Evolutionary conservation across 192 early-diverging fungal genomes (phyloP).

Genomic region (Oehlia diaphana): DNA sequence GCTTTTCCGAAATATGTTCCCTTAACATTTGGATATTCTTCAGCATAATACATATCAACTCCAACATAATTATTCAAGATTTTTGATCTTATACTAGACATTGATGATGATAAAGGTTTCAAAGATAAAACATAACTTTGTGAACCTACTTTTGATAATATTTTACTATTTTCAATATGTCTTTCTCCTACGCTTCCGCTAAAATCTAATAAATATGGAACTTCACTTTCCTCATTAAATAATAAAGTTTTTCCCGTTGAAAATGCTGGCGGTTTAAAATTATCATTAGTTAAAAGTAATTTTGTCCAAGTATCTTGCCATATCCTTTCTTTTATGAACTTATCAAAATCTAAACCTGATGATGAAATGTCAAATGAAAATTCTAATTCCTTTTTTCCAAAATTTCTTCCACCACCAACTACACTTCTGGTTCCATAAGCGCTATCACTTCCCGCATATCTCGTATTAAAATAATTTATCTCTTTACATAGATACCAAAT

Average conservation of each 20-base stretch:
- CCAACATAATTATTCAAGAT: slow-evolving; percentile 56
- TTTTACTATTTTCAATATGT: slow-evolving; percentile 64
- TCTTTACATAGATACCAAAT: slow-evolving; percentile 43
- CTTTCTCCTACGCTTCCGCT: slow-evolving; percentile 63
- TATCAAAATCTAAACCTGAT: slow-evolving; percentile 38
- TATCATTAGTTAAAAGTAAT: slow-evolving; percentile 54
- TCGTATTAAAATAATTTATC: slow-evolving; percentile 27
- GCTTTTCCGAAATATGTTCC: slow-evolving; percentile 63
- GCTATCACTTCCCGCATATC: background rate
- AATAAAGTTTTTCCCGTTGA: slow-evolving; percentile 49
- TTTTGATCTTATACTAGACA: slow-evolving; percentile 33
- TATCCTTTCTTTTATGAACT: slow-evolving; percentile 51
- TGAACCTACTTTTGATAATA: slow-evolving; percentile 57
- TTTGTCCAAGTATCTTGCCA: slow-evolving; percentile 76
- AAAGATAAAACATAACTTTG: slow-evolving; percentile 44
- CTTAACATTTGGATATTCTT: slow-evolving; percentile 43
- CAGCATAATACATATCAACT: slow-evolving; percentile 67
- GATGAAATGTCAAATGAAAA: slow-evolving; percentile 54
- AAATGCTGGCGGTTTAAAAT: slow-evolving; percentile 58
- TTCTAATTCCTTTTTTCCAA: slow-evolving; percentile 41
- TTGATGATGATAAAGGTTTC: slow-evolving; percentile 40
- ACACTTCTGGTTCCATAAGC: background rate
- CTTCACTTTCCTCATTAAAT: slow-evolving; percentile 53
- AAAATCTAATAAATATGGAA: slow-evolving; percentile 68
- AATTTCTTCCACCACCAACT: background rate